Conservation (phyloP, 768 basidiomycete species). For the Cystofilobasidium macerans region DNA sequence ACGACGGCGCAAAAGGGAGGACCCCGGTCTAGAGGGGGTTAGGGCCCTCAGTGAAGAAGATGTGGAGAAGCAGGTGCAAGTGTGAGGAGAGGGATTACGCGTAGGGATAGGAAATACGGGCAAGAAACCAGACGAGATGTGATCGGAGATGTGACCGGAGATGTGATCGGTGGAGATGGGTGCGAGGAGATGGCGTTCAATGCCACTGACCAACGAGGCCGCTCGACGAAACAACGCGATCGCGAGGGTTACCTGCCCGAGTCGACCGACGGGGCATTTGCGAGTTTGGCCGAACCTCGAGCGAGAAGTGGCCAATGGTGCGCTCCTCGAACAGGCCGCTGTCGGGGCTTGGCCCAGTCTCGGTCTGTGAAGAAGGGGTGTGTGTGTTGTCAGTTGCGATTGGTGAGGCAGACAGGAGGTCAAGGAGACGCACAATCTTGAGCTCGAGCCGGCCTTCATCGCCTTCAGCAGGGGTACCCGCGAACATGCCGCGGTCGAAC, state of each 20-base stretch:
- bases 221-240: background rate
- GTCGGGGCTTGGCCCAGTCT: background rate
- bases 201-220: constrained; percentile 1
- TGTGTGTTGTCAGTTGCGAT: background rate
- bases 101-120: too few species aligned
- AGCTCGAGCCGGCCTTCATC: constrained; percentile 3
- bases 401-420: background rate
- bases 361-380: background rate
- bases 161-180: too few species aligned
- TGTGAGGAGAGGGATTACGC: too few species aligned
- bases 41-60: too few species aligned
- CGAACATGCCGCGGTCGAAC: background rate
- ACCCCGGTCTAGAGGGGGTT: too few species aligned
- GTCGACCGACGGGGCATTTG: background rate
- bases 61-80: too few species aligned
- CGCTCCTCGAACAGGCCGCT: constrained; percentile 1
- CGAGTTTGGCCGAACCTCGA: background rate
- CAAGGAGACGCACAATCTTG: background rate
- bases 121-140: too few species aligned
- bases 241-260: background rate
- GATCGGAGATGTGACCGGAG: too few species aligned
- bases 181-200: too few species aligned
- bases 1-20: too few species aligned
- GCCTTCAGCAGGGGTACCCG: background rate
- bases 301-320: constrained; percentile 4